Conservation (phyloP, 179 eudicot species). For the Silene coronaria region DNA sequence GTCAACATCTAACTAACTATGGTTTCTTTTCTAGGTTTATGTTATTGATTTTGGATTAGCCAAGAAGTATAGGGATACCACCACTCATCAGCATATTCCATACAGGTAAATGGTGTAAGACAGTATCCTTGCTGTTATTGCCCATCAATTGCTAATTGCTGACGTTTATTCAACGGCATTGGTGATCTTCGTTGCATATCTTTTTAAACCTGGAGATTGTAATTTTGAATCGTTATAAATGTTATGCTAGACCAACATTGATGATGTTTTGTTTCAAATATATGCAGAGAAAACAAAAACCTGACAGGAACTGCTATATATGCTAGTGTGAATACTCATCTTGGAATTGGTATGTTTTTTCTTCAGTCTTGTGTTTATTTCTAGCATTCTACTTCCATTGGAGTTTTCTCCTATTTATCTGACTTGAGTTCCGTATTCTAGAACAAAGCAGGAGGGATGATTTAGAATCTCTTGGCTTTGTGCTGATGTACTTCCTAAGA, state of each 20-base stretch:
- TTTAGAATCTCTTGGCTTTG: slow-evolving; percentile 95
- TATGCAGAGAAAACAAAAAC: slow-evolving; percentile 84
- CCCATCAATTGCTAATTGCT: not conserved
- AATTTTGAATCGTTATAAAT: not conserved
- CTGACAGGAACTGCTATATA: slow-evolving; percentile 97
- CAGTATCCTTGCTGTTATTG: slow-evolving; percentile 5
- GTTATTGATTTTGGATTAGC: slow-evolving; percentile 90
- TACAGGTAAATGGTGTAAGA: slow-evolving; percentile 50
- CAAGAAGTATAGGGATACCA: slow-evolving; percentile 77
- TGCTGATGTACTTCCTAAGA: slow-evolving; percentile 85
- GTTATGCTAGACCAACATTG: not conserved
- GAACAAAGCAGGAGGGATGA: slow-evolving; percentile 98
- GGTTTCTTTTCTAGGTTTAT: slow-evolving; percentile 48
- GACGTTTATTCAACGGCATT: not conserved
- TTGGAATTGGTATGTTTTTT: slow-evolving; percentile 71
- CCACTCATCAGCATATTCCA: slow-evolving; percentile 83
- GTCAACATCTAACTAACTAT: not conserved
- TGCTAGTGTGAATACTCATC: slow-evolving; percentile 95
- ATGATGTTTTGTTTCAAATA: not conserved
- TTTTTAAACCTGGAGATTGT: not conserved
- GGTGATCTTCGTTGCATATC: not conserved
- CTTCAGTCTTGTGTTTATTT: not conserved
- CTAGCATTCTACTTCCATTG: not conserved
- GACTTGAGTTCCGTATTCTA: slow-evolving; percentile 31
- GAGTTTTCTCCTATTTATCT: slow-evolving; percentile 5